These are phyloP conservation scores for Tetrapisispora phaffii DNA, from an alignment of 805 yeast genomes.

Conservation along the genomic window DNA sequence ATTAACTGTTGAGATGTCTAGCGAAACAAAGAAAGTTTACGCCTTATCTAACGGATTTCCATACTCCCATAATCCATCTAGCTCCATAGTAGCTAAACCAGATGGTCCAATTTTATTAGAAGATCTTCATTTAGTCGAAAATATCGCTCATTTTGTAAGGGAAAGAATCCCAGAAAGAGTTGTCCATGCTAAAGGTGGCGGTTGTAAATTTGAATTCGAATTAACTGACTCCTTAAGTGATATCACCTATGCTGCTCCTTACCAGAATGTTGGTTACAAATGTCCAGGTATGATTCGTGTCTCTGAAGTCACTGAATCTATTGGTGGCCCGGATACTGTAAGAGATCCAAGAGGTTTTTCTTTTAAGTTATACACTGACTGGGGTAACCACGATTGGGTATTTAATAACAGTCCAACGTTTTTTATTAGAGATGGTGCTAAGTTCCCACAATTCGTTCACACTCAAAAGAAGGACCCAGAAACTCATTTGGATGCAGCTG, in stretches of 20 bases:
- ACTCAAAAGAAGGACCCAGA: conserved; percentile 79
- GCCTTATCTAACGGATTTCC: conserved; percentile 49
- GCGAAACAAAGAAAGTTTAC: conserved; percentile 12
- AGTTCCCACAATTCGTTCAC: conserved; percentile 82
- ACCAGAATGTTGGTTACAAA: conserved; percentile 34
- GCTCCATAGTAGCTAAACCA: conserved; percentile 44
- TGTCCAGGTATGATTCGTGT: conserved; percentile 39
- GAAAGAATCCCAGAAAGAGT: conserved; percentile 61
- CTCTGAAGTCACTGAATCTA: conserved; percentile 82
- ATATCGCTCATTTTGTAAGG: conserved; percentile 50
- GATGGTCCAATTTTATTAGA: conserved; percentile 51
- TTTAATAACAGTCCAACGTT: conserved; percentile 81
- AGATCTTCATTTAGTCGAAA: conserved; percentile 48
- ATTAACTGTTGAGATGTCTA: conserved; percentile 2
- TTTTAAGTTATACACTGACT: conserved; percentile 70
- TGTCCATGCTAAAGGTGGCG: conserved; percentile 60
- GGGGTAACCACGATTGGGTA: conserved; percentile 78
- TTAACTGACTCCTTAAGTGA: conserved; percentile 49
- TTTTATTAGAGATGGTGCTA: conserved; percentile 65
- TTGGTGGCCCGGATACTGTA: conserved; percentile 71
- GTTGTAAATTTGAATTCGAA: conserved; percentile 51
- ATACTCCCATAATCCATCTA: conserved; percentile 41
- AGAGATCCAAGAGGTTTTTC: conserved; percentile 86
- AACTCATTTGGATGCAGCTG: conserved; percentile 32
- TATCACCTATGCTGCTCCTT: conserved; percentile 36